Base-by-base conservation (phyloP, 371 early-diverging fungal species). In the Choanephora cucurbitarum region DNA sequence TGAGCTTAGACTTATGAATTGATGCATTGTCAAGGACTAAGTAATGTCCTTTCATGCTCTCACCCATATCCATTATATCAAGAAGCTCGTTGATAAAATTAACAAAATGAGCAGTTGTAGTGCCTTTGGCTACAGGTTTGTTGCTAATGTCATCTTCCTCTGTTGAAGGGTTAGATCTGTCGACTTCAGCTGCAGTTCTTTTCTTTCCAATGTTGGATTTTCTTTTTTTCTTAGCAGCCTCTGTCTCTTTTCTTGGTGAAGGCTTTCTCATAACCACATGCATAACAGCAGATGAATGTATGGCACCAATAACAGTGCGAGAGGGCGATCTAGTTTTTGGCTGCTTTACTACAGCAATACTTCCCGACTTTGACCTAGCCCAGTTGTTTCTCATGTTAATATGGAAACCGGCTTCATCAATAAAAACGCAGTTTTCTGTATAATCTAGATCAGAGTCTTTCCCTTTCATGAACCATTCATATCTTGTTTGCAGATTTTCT, bases 351-450 rank as follows among this genome's bases (percentile, higher is more conserved):
- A 44, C n/a, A 31, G 53, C 44, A n/a, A 17, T 24, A 17, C 15
- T 49, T 34, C 49, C 49, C 8, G 19, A 31, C 23, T 40, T 44
- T 21, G 44, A 43, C 17, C 53, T 44, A 18, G 53, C 53, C 44
- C 44, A 44, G 44, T 44, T 53, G 44, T 5, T 9, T 44, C 44
- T 44, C 53, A 53, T 53, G 49, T 48, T 56, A 33, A 56, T 49
- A 43, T 55, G 21, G 33, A 61, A 55, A 24, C 61, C 56, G 19
- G 42, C 42, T 51, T 51, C 56, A 52, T 62, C 40, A 21, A 62
- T 62, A 31, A 57, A 60, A 42, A 57, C 21, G 37, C 62, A 62
- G 28, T 57, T 44, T 40, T 52, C 51, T 45, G 51, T 52, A 49
- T 41, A 62, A 49, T 57, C 43, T 11, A 60, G 49, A 32, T 60